A percentile compares a stretch with the other conserved stretches of the same genome.
Evolutionary conservation across 192 early-diverging fungal genomes (phyloP).

Genomic region (Lunasporangiospora selenospora): DNA sequence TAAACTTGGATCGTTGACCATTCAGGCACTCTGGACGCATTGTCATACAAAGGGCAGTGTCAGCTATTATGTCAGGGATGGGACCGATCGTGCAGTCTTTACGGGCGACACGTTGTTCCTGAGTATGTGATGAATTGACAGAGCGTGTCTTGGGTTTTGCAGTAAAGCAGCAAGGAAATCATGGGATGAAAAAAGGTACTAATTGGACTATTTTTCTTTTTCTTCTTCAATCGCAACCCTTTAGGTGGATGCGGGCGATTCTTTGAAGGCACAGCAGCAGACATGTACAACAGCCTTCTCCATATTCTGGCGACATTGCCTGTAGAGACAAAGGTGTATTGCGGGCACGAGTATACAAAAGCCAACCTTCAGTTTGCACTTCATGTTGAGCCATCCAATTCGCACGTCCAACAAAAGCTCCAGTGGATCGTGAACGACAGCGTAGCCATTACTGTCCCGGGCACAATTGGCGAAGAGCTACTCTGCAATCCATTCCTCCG

Average conservation of each 20-base stretch:
- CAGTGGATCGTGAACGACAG: constrained; percentile 26
- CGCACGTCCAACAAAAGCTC: constrained; percentile 41
- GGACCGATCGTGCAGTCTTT: constrained; percentile 50
- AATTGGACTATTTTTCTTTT: not conserved
- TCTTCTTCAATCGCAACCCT: not conserved
- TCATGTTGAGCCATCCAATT: constrained; percentile 79
- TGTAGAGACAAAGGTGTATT: constrained; percentile 67
- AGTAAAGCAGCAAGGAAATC: too few relatives aligned
- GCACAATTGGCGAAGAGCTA: constrained; percentile 87
- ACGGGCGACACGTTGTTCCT: constrained; percentile 61
- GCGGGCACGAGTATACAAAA: constrained; percentile 65
- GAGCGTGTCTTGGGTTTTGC: too few relatives aligned
- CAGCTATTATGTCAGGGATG: constrained; percentile 80
- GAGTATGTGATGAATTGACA: too few relatives aligned
- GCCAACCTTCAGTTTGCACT: constrained; percentile 75
- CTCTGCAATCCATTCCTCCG: constrained; percentile 91
- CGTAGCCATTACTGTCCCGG: constrained; percentile 69
- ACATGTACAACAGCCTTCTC: constrained; percentile 64
- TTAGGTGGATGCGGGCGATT: constrained; percentile 63
- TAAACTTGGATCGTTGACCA: constrained; percentile 73
- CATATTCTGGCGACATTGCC: constrained; percentile 61
- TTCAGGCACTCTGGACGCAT: constrained; percentile 79
- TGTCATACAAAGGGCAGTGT: constrained; percentile 94
- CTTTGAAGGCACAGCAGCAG: constrained; percentile 63
- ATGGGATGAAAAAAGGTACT: too few relatives aligned